Conservation (phyloP, 768 basidiomycete species). For the Plicaturopsis crispa region DNA sequence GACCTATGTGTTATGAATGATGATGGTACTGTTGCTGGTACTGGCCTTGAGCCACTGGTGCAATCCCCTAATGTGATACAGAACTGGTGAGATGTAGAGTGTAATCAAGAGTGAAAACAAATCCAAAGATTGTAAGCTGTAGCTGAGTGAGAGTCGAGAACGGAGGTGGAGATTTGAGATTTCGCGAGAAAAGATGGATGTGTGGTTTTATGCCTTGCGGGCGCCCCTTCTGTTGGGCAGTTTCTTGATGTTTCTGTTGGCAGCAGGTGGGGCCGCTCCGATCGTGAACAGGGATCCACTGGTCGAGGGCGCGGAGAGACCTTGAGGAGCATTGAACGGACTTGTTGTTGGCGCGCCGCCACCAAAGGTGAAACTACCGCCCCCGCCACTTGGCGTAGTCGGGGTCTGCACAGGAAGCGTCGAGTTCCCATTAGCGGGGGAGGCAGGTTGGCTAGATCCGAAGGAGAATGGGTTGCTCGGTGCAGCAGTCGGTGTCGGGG, state of each 20-base stretch:
- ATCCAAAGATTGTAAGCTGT: background rate
- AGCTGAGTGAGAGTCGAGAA: background rate
- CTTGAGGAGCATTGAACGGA: background rate
- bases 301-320: background rate
- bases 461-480: constrained; percentile 37
- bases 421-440: constrained; percentile 38
- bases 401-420: constrained; percentile 30
- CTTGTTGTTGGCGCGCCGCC: background rate
- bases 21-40: background rate
- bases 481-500: constrained; percentile 27
- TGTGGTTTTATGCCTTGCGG: no score
- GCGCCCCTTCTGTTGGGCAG: constrained; percentile 45
- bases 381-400: constrained; percentile 23
- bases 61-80: constrained; percentile 6
- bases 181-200: constrained; percentile 6
- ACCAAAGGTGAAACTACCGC: constrained; percentile 3
- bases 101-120: background rate
- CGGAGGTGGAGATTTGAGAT: constrained; percentile 5
- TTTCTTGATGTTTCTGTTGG: constrained; percentile 42
- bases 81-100: constrained; percentile 2
- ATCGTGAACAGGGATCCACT: constrained; percentile 44
- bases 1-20: no score
- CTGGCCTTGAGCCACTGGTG: constrained; percentile 5
- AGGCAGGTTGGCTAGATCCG: constrained; percentile 51
- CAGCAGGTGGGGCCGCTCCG: constrained; percentile 42